Percentiles rank a stretch among this genome's conserved stretches.
Evolutionary conservation across 805 yeast species (phyloP).

Genomic region (Candida rishiriensis): DNA sequence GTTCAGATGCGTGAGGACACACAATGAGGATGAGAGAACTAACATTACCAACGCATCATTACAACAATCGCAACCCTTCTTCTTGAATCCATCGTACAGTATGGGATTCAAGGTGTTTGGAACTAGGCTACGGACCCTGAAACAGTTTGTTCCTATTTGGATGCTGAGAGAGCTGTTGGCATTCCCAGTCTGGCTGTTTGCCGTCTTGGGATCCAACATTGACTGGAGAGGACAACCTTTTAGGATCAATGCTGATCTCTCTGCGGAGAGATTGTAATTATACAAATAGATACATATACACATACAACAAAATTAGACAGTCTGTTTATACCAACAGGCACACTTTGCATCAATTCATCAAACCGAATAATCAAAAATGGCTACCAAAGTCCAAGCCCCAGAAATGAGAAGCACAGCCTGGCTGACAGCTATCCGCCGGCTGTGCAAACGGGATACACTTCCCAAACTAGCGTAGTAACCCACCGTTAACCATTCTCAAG

Average conservation of each 20-base stretch:
- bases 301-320: background rate
- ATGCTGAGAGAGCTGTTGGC: constrained; percentile 66
- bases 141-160: constrained; percentile 49
- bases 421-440: no score
- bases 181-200: constrained; percentile 76
- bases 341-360: no score
- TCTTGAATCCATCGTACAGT: constrained; percentile 11
- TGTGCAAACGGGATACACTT: no score
- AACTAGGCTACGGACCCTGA: constrained; percentile 4
- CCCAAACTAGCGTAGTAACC: no score
- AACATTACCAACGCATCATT: background rate
- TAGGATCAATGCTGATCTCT: constrained; percentile 63
- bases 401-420: no score
- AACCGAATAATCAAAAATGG: no score
- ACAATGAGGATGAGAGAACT: background rate
- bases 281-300: constrained; percentile 3
- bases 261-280: constrained; percentile 55
- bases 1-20: constrained; percentile 21
- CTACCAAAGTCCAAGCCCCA: no score
- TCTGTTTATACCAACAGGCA: no score
- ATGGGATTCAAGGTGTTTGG: background rate
- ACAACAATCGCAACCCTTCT: constrained; percentile 10
- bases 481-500: no score
- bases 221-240: constrained; percentile 82
- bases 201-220: constrained; percentile 70